A percentile compares a stretch with the other conserved stretches of the same genome.
These are phyloP conservation scores for Pichia sp. DNA, from an alignment of 1,139 yeast genomes.

Conservation along the genomic window DNA sequence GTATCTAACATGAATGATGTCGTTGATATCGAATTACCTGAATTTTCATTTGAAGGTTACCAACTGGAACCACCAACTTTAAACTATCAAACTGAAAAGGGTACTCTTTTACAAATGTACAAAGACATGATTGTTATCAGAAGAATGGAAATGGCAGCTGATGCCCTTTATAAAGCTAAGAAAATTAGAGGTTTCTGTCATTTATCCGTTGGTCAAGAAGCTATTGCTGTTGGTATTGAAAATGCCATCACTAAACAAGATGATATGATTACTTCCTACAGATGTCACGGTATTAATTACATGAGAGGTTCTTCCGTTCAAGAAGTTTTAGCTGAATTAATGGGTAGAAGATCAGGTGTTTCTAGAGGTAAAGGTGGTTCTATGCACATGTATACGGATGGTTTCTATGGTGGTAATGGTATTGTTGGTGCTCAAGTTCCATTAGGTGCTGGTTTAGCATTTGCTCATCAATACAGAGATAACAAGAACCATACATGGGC, in stretches of 20 bases:
- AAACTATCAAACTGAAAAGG: constrained; percentile 71
- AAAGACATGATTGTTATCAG: constrained; percentile 90
- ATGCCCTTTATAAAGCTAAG: constrained; percentile 96
- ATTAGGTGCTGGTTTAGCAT: constrained; percentile 93
- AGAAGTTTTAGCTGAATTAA: constrained; percentile 86
- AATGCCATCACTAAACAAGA: constrained; percentile 81
- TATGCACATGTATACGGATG: constrained; percentile 95
- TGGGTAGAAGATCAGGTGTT: constrained; percentile 95
- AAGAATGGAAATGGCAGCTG: constrained; percentile 99
- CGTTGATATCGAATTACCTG: constrained; percentile 58
- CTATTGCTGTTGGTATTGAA: constrained; percentile 97
- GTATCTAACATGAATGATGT: constrained; percentile 9
- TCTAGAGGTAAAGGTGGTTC: constrained; percentile 99
- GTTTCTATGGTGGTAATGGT: constrained; percentile 98
- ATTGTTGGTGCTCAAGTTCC: constrained; percentile 99
- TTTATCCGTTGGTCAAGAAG: constrained; percentile 98
- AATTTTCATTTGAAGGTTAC: constrained; percentile 78
- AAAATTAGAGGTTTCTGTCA: constrained; percentile 99
- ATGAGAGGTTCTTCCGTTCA: constrained; percentile 93
- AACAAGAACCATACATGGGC: constrained; percentile 79
- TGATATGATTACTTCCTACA: constrained; percentile 89
- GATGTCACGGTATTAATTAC: constrained; percentile 98
- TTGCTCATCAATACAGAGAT: constrained; percentile 90
- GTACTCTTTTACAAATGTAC: constrained; percentile 81
- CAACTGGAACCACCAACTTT: constrained; percentile 70